Percentiles rank a stretch among this genome's conserved stretches.
These are phyloP conservation scores for Penicillium waksmanii DNA, from an alignment of 495 filamentous ascomycete genomes.

Conservation along the genomic window DNA sequence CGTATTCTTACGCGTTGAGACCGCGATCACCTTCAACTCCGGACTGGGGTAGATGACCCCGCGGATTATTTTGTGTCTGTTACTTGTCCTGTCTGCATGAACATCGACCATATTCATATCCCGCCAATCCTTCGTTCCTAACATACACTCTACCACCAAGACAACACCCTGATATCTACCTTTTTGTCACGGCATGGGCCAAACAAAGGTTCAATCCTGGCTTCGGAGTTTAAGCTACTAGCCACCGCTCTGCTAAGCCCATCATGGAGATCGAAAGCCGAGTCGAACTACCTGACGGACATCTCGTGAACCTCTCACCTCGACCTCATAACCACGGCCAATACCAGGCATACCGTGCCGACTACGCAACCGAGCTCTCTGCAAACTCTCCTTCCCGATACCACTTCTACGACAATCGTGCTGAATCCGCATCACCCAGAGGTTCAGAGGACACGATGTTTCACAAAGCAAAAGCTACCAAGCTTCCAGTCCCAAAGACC, in stretches of 20 bases:
- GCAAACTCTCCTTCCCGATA: slow-evolving; percentile 12
- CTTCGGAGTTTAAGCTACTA: slow-evolving; percentile 20
- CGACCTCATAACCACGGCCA: slow-evolving; percentile 23
- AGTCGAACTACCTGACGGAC: slow-evolving; percentile 38
- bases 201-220: slow-evolving; percentile 20
- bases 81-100: slow-evolving; percentile 13
- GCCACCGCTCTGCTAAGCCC: background rate
- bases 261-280: slow-evolving; percentile 32
- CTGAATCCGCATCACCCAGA: slow-evolving; percentile 13
- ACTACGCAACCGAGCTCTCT: slow-evolving; percentile 23
- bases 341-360: slow-evolving; percentile 31
- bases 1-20: slow-evolving; percentile 37
- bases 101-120: slow-evolving; percentile 1
- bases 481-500: slow-evolving; percentile 38
- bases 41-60: slow-evolving; percentile 11
- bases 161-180: background rate
- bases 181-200: slow-evolving; percentile 31
- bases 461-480: slow-evolving; percentile 33
- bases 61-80: slow-evolving; percentile 11
- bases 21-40: slow-evolving; percentile 3
- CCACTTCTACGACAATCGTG: slow-evolving; percentile 2
- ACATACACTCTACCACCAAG: slow-evolving; percentile 5
- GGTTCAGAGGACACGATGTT: slow-evolving; percentile 13
- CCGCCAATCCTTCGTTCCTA: background rate
- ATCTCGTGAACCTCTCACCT: slow-evolving; percentile 40